Base-by-base conservation (phyloP, 768 basidiomycete species). In the Hydnomerulius pinastri region DNA sequence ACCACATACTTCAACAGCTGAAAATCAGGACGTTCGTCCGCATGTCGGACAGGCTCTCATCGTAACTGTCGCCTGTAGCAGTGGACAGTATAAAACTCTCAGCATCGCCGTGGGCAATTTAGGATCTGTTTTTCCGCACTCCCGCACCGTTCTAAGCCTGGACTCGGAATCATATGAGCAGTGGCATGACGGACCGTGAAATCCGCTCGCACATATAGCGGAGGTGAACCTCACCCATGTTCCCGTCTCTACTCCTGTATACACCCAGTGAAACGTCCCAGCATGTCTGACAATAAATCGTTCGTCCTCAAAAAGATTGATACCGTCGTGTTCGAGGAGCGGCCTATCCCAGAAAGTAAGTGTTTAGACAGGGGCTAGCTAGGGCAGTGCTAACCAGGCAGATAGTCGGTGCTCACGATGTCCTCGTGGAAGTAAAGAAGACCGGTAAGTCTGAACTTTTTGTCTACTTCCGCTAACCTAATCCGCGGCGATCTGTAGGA, bases 361-460 rank as follows among this genome's bases (percentile, higher is more conserved):
- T 58, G 49, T 21, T 30, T 23, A 35, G 27, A 33, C 25, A 29
- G 24, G 15, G 48, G 36, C 6, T 13, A 15, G 32, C 21, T 45
- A 46, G 40, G 41, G 46, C 42, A 18, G 30, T 15, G 37, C 46
- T 50, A 42, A 62, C 47, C 40, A 38, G 17, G 38, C 15, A 21
- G 9, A 29, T 61, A 88, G 87, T 89, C 54, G 74, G 78, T 17
- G 79, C 78, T 47, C 75, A 86, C 62, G 88, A 97, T 55, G 92
- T 93, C 35, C 82, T 98, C 18, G 83, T 98, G 28, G 77, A 88
- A 59, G 87, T 98, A 35, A 93, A 92, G 73, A 94, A 94, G 73
- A 96, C 94, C 15, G 93, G 91, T 85, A 51, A 52, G 78, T 59
- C n/a, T 35, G 43, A 24, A 48, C 36, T 24, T 9, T 44, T 44